Percentiles rank a stretch among this genome's conserved stretches.
Evolutionary conservation across 2,329 filamentous ascomycete species (phyloP).

Genomic region (Fusarium sp.): DNA sequence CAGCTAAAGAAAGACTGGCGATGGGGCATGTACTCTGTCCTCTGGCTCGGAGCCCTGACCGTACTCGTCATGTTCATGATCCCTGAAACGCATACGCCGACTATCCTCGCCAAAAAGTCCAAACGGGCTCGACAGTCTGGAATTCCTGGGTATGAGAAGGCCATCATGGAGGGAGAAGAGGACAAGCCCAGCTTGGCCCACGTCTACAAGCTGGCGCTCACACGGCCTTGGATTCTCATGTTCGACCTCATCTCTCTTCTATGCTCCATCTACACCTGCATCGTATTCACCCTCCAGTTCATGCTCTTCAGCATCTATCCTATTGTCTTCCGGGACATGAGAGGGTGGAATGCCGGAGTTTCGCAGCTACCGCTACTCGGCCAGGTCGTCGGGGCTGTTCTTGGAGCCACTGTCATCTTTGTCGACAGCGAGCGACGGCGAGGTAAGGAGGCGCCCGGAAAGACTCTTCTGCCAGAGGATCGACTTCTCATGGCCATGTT

Average conservation of each 20-base stretch:
- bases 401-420: conserved; percentile 60
- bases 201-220: conserved; percentile 66
- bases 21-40: conserved; percentile 65
- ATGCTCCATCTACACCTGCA: conserved; percentile 64
- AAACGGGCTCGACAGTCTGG: conserved; percentile 62
- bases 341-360: conserved; percentile 67
- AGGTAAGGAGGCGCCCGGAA: conserved; percentile 56
- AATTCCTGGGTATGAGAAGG: conserved; percentile 65
- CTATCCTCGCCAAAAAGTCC: conserved; percentile 67
- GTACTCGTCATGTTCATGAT: conserved; percentile 66
- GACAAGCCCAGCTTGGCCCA: conserved; percentile 56
- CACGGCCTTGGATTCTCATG: conserved; percentile 66
- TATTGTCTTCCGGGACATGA: conserved; percentile 65
- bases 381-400: conserved; percentile 61
- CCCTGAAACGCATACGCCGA: conserved; percentile 68
- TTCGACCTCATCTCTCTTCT: conserved; percentile 67
- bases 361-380: conserved; percentile 66
- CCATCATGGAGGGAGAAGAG: conserved; percentile 64
- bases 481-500: conserved; percentile 72
- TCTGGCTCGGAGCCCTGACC: conserved; percentile 58
- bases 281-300: conserved; percentile 67
- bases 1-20: conserved; percentile 67
- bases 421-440: conserved; percentile 55
- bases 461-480: conserved; percentile 60
- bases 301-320: conserved; percentile 72